Evolutionary conservation across 306 rosid genomes (phyloP).

Genomic region (Medicago arabica): DNA sequence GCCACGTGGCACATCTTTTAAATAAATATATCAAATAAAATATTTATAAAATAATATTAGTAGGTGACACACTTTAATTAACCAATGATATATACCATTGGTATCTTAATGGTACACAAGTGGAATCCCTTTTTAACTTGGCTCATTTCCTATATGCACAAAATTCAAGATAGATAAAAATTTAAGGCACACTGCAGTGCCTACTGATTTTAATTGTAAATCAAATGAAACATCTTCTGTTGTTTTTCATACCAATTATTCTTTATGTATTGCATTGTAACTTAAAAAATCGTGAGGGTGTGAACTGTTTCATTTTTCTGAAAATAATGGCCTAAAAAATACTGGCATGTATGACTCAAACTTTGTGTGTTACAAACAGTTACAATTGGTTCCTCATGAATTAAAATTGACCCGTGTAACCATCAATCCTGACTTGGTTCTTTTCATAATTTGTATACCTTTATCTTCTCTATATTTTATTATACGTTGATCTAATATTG

Average conservation of each 20-base stretch:
- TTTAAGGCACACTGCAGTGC: too few relatives aligned
- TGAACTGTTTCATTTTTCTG: conserved; percentile 11
- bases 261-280: background rate
- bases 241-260: background rate
- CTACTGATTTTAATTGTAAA: too few relatives aligned
- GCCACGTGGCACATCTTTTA: too few relatives aligned
- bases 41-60: too few relatives aligned
- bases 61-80: too few relatives aligned
- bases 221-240: too few relatives aligned
- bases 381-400: background rate
- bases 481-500: background rate
- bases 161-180: too few relatives aligned
- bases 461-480: background rate
- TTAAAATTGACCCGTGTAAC: conserved; percentile 38
- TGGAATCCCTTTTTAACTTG: too few relatives aligned
- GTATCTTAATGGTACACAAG: too few relatives aligned
- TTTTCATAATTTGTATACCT: background rate
- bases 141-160: too few relatives aligned
- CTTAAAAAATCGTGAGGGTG: background rate
- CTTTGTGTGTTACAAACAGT: background rate
- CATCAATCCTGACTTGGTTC: conserved; percentile 5
- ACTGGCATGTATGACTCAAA: background rate
- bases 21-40: too few relatives aligned
- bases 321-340: background rate
- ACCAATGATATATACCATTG: too few relatives aligned